Evolutionary conservation across 106 monocot genomes (phyloP).

Genomic region (Acorus gramineus): DNA sequence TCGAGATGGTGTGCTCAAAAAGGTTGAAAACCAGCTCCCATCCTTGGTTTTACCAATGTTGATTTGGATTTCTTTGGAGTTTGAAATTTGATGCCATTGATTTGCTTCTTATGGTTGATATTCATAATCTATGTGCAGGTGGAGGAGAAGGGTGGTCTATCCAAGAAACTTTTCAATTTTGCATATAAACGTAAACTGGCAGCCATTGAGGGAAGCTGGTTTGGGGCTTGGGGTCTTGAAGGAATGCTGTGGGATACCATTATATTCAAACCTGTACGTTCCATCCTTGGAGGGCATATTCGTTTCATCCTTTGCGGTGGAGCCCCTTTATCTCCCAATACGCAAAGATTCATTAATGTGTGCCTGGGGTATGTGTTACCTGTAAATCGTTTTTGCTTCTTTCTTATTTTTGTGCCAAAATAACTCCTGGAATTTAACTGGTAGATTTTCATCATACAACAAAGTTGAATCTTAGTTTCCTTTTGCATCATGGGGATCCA

Average conservation of each 20-base stretch:
- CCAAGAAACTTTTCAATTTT: conserved; percentile 45
- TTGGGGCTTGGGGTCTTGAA: conserved; percentile 45
- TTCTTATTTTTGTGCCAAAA: no score
- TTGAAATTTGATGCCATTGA: no score
- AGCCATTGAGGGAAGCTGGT: conserved; percentile 43
- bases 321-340: conserved; percentile 48
- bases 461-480: no score
- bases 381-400: no score
- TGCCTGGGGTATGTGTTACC: conserved; percentile 36
- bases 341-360: conserved; percentile 56
- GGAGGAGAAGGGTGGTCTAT: conserved; percentile 38
- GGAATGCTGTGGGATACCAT: conserved; percentile 30
- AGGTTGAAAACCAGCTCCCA: conserved; percentile 15
- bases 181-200: conserved; percentile 34
- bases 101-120: no score
- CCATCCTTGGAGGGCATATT: conserved; percentile 43
- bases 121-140: conserved; percentile 11
- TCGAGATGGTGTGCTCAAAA: conserved; percentile 50
- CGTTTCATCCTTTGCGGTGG: conserved; percentile 55
- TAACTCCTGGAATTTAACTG: no score
- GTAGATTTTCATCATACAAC: no score
- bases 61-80: not conserved
- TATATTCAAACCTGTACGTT: conserved; percentile 31
- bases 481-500: no score
- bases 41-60: no score